phyloP scores from a whole-genome alignment of 1,284 basidiomycete species.

The Boletus austroedulis region DNA sequence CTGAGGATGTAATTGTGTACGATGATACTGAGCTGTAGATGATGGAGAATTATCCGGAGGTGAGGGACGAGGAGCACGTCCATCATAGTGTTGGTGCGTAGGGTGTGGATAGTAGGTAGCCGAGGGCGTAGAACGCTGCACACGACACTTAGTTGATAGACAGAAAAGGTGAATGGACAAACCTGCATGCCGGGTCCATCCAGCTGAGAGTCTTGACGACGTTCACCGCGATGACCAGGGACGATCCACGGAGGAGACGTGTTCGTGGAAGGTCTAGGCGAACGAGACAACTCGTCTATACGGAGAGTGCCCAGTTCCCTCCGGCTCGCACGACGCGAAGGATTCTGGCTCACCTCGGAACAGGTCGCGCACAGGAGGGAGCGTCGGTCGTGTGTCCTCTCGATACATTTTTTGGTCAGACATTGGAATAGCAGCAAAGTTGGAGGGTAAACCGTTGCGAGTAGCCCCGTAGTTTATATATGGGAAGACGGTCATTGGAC shows the following conservation, averaged over 20 bases:
- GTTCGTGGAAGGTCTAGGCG: conserved; percentile 37
- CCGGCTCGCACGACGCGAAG: not conserved
- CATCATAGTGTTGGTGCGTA: conserved; percentile 31
- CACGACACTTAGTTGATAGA: conserved; percentile 9
- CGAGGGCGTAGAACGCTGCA: conserved; percentile 25
- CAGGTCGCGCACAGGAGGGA: conserved; percentile 71
- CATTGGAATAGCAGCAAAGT: conserved; percentile 34
- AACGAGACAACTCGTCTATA: conserved; percentile 46
- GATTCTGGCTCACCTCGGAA: conserved; percentile 52
- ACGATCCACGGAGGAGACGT: conserved; percentile 41
- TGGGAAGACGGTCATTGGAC: conserved; percentile 21
- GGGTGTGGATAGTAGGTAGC: conserved; percentile 21
- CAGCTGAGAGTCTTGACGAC: conserved; percentile 27
- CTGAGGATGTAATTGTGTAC: conserved; percentile 21
- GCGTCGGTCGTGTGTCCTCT: conserved; percentile 53
- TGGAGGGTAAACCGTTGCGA: conserved; percentile 9
- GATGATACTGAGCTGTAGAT: conserved; percentile 23
- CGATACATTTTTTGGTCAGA: conserved; percentile 41
- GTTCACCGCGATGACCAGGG: conserved; percentile 36
- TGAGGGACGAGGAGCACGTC: conserved; percentile 21
- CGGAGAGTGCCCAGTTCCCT: conserved; percentile 9
- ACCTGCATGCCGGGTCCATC: conserved; percentile 36
- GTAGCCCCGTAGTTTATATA: conserved; percentile 29
- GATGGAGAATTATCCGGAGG: conserved; percentile 24
- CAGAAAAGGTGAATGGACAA: not conserved